Conservation (phyloP, 306 rosid species). For the Quercus bicolor region DNA sequence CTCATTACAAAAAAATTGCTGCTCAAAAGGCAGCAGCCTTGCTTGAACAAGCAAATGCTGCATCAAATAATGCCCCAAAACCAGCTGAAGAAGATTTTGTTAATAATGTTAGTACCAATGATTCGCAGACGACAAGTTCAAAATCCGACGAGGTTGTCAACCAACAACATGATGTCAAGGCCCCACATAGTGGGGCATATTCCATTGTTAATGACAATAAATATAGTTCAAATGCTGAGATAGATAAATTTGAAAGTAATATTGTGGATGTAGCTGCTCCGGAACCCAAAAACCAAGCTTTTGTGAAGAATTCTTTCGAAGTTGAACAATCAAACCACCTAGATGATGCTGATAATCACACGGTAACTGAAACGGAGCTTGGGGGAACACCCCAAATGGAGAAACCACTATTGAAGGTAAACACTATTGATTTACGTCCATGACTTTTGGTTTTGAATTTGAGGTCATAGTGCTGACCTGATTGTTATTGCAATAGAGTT, state of each 20-base stretch:
- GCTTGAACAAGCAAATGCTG: slow-evolving; percentile 63
- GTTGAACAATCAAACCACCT: slow-evolving; percentile 38
- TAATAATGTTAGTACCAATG: neutral
- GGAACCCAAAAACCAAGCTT: slow-evolving; percentile 21
- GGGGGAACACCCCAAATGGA: slow-evolving; percentile 35
- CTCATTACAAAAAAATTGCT: slow-evolving; percentile 89
- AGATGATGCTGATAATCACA: slow-evolving; percentile 26
- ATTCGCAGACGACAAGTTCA: slow-evolving; percentile 16
- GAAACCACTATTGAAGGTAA: slow-evolving; percentile 49
- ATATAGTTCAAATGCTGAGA: slow-evolving; percentile 17
- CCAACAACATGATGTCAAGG: slow-evolving; percentile 31
- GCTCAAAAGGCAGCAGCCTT: slow-evolving; percentile 77
- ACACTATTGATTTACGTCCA: neutral
- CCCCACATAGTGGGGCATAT: slow-evolving; percentile 9
- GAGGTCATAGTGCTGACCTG: slow-evolving; percentile 6
- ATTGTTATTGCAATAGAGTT: slow-evolving; percentile 31
- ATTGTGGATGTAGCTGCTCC: slow-evolving; percentile 30
- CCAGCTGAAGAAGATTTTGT: slow-evolving; percentile 10
- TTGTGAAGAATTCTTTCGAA: slow-evolving; percentile 26
- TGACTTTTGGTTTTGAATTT: slow-evolving; percentile 4
- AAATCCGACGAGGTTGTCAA: slow-evolving; percentile 20
- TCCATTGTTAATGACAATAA: neutral
- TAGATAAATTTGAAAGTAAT: slow-evolving; percentile 25
- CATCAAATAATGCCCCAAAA: slow-evolving; percentile 20
- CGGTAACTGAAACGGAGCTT: slow-evolving; percentile 33